Evolutionary conservation across 177 flowering plant genomes (phyloP).

Genomic region (Telopea speciosissima): DNA sequence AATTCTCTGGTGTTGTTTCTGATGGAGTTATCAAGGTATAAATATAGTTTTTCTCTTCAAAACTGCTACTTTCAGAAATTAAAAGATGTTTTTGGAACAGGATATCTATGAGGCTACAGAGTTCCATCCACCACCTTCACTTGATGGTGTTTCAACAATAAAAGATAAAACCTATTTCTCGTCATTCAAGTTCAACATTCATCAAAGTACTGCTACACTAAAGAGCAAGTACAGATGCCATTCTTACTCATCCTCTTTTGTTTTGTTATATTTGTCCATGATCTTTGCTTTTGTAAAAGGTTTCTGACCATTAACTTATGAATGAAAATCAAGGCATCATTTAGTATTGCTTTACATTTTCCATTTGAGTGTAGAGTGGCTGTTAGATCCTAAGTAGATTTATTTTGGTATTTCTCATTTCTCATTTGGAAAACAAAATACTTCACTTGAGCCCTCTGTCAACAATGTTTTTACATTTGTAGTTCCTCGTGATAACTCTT

Average conservation of each 20-base stretch:
- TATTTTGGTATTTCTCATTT: too few species aligned
- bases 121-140: constrained; percentile 46
- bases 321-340: too few species aligned
- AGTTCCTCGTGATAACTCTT: too few species aligned
- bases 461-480: too few species aligned
- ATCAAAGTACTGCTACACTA: constrained; percentile 43
- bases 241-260: constrained; percentile 9
- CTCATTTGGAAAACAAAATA: too few species aligned
- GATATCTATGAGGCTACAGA: constrained; percentile 88
- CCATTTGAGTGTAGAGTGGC: too few species aligned
- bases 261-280: constrained; percentile 7
- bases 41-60: neutral
- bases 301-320: too few species aligned
- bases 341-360: too few species aligned
- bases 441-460: too few species aligned
- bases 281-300: too few species aligned
- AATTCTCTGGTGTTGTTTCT: constrained; percentile 91
- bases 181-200: constrained; percentile 44
- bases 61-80: neutral
- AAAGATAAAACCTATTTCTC: constrained; percentile 37
- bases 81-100: constrained; percentile 30
- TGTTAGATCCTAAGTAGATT: too few species aligned
- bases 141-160: constrained; percentile 30
- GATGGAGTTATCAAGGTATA: constrained; percentile 84
- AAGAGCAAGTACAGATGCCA: constrained; percentile 40